Base-by-base conservation (phyloP, 495 filamentous ascomycete genomes). In the Aspergillus biplanus region DNA sequence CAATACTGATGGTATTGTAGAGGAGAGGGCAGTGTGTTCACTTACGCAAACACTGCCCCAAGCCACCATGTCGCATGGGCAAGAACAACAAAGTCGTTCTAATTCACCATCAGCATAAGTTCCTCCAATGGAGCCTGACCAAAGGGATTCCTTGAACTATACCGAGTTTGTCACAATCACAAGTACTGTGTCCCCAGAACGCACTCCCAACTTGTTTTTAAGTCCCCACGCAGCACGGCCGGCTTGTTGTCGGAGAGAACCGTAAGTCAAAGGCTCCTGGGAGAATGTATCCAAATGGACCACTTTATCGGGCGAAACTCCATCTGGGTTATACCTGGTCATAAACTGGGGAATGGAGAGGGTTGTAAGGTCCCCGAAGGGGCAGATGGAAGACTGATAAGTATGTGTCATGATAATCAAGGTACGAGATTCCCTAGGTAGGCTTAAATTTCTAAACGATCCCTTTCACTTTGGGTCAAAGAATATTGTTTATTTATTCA, bases 21-120 rank as follows among this genome's bases (percentile, higher is more conserved):
- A 7, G 7, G 52, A 35, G 21, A 44, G 27, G 39, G 21, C 16
- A 33, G 33, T 9, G 9, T 4, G 16, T 46, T 7, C 7, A 46
- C 56, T 48, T 18, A 58, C 56, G 56, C 56, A 16, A 58, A 58
- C 13, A 58, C 42, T 7, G 56, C 56, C 3, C 56, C 56, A 6
- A 46, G 27, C 56, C 56, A 58, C 56, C 56, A 58, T 13, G 56
- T 58, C n/a, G 56, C 39, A 48, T 58, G 56, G 11, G 56, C 56
- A 46, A 58, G 56, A 15, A 46, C 39, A 48, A 58, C 56, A 58
- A 58, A 58, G 21, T 44, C 56, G 16, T 58, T 58, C 56, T 58
- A 58, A 9, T 11, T 33, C 12, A 18, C 27, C 16, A 56, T 37
- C 34, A 56, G 53, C 39, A 13, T 50, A 11, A n/a, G 27, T 18